These are phyloP conservation scores for Catharanthus roseus DNA, from an alignment of 257 asterid genomes.

Conservation along the genomic window DNA sequence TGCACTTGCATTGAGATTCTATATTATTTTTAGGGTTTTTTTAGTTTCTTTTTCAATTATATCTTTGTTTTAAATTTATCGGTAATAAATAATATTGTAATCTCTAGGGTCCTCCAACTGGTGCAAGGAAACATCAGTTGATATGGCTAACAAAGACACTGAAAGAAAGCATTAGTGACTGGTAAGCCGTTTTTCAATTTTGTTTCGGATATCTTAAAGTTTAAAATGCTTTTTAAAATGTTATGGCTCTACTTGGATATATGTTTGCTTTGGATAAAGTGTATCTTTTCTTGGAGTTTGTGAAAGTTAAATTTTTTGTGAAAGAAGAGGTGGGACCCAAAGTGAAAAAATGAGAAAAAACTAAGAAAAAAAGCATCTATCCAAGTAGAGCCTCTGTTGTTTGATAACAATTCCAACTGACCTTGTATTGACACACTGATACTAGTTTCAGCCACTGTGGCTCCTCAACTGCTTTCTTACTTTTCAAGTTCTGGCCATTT, in stretches of 20 bases:
- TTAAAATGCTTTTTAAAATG: background rate
- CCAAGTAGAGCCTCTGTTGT: too few relatives aligned
- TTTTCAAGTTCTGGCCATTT: background rate
- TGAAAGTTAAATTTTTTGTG: too few relatives aligned
- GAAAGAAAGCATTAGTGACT: slow-evolving; percentile 41
- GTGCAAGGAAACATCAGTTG: slow-evolving; percentile 29
- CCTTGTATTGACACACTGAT: background rate
- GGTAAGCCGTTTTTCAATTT: slow-evolving; percentile 30
- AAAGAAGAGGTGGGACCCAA: too few relatives aligned
- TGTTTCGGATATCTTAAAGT: background rate
- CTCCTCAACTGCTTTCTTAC: background rate
- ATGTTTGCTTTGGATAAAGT: too few relatives aligned
- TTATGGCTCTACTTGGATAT: too few relatives aligned
- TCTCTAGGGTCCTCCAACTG: slow-evolving; percentile 37
- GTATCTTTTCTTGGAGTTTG: too few relatives aligned
- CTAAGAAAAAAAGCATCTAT: too few relatives aligned
- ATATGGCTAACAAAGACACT: slow-evolving; percentile 44
- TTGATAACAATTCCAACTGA: background rate
- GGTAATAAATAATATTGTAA: background rate
- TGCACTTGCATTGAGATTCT: background rate
- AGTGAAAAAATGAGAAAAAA: too few relatives aligned
- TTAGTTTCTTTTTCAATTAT: too few relatives aligned
- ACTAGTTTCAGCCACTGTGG: background rate
- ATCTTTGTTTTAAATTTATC: background rate
- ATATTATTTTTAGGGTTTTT: too few relatives aligned